phyloP scores from a whole-genome alignment of 1,139 yeast genomes.

The Protomyces lactucae-debilis region DNA sequence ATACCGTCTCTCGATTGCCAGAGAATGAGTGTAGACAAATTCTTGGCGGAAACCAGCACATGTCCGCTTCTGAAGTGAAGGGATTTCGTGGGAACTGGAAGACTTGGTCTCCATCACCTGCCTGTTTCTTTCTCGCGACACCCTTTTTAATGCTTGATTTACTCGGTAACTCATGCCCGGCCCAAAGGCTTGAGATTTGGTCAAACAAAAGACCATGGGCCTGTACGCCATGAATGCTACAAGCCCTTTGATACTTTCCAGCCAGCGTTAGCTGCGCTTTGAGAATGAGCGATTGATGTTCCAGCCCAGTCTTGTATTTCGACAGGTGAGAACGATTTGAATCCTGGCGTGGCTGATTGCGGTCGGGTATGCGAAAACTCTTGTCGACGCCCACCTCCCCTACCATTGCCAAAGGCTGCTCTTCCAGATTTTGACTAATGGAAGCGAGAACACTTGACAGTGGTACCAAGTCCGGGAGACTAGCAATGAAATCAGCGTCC shows the following conservation, averaged over 20 bases:
- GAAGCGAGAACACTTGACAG: constrained; percentile 43
- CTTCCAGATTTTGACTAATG: constrained; percentile 38
- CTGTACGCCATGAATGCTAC: constrained; percentile 81
- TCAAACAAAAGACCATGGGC: constrained; percentile 61
- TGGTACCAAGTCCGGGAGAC: constrained; percentile 59
- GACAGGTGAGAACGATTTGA: constrained; percentile 39
- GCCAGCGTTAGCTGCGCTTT: constrained; percentile 54
- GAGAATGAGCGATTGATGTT: constrained; percentile 61
- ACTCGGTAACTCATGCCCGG: constrained; percentile 27
- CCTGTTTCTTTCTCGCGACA: neutral
- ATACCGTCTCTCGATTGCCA: constrained; percentile 58
- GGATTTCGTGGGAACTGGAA: neutral
- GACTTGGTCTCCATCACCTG: neutral
- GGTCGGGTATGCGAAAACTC: constrained; percentile 59
- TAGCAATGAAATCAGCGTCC: constrained; percentile 43
- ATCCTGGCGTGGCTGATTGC: constrained; percentile 31
- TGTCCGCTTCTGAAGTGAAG: neutral
- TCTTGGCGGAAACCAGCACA: constrained; percentile 34
- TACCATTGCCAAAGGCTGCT: constrained; percentile 42
- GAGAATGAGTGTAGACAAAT: constrained; percentile 77
- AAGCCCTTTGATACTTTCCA: constrained; percentile 45
- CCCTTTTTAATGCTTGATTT: constrained; percentile 10
- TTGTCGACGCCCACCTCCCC: constrained; percentile 92
- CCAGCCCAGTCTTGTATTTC: constrained; percentile 50
- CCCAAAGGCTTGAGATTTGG: constrained; percentile 38